Evolutionary conservation across 2,329 filamentous ascomycete species (phyloP), one percentile per base, ranked within the genome.

Genomic region (Fonsecaea erecta): DNA sequence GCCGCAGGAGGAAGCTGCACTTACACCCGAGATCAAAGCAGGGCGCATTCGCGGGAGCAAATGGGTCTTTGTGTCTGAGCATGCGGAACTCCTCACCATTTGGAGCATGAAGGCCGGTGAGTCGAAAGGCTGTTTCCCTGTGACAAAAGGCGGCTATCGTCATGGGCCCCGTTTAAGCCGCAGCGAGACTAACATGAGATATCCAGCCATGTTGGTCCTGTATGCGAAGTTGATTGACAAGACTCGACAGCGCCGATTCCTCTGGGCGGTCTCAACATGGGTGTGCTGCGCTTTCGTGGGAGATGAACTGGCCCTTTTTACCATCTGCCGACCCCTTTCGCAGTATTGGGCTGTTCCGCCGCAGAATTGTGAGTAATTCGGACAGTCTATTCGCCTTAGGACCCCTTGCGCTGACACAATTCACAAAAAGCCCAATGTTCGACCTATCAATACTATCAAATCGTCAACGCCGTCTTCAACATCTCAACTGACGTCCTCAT

Each of bases 61-160:
- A 78, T 83, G 86, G 77, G 86, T 88, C 0, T 78, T 88, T 40
- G 82, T 87, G 8, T 83, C 85, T 2, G 86, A 89, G 69, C 80
- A 88, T 74, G 82, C 84, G 71, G 89, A 90, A 77, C 78, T 88
- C 18, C 77, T 86, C n/a, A 74, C 75, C 3, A 73, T 79, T 34
- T 86, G 84, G 83, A 73, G 79, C 16, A 77, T 84, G 68, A 86
- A 86, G 68, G 75, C 79, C 12, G 43, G 43, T 48, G 43, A 48
- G 43, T 48, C 14, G n/a, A 48, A 9, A 24, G 43, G 18, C 40
- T 24, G 9, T 4, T 24, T 24, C 9, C 21, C 9, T 48, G 24
- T 48, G 12, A n/a, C 9, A 24, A 2, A 24, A 8, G 37, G 26
- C 21, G 14, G 85, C 83, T 70, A 79, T 86, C 73, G 74, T 85